Evolutionary conservation across 2,329 filamentous ascomycete species (phyloP), one percentile per base, ranked within the genome.

Genomic region (Xylaria sp.): DNA sequence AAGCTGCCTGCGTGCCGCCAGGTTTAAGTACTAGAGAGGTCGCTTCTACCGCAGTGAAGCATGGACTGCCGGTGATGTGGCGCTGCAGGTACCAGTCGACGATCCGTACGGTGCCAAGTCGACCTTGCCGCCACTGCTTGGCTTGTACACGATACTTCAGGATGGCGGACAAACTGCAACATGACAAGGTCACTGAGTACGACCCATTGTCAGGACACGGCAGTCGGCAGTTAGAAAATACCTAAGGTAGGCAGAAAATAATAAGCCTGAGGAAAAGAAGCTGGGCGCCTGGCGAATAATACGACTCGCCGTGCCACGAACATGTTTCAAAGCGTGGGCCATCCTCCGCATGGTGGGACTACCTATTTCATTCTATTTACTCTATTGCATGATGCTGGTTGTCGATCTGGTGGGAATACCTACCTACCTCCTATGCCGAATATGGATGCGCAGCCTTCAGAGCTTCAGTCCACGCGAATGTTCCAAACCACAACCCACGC

Each of bases 401-500:
- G 30, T 46, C 49, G 46, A 48, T 42, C 34, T 46, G 57, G 9
- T 53, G 13, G 4, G 18, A 30, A 16, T 19, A 10, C 9, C 42
- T 16, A 16, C 16, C 16, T 16, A 16, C 16, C 16, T 16, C 16
- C 16, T n/a, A 46, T 46, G 42, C 10, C n/a, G 23, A 34, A 35
- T 51, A 51, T n/a, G 23, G 11, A 42, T 53, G 23, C 46, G 23
- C 16, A 46, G 18, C 35, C 13, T 46, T 63, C 54, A 64, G 35
- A 30, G 37, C 13, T 46, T 63, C 54, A 64, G 35, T 54, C 39
- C 30, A 67, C 56, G 44, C 55, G 64, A 18, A 73, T 69, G 3
- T 65, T 63, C 47, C 63, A 63, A 55, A 77, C 71, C 2, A 76
- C 70, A n/a, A 63, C 37, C 10, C 72, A 69, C 0, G 76, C 76